phyloP scores from a whole-genome alignment of 257 asterid genomes.

The Verbascum thapsus region DNA sequence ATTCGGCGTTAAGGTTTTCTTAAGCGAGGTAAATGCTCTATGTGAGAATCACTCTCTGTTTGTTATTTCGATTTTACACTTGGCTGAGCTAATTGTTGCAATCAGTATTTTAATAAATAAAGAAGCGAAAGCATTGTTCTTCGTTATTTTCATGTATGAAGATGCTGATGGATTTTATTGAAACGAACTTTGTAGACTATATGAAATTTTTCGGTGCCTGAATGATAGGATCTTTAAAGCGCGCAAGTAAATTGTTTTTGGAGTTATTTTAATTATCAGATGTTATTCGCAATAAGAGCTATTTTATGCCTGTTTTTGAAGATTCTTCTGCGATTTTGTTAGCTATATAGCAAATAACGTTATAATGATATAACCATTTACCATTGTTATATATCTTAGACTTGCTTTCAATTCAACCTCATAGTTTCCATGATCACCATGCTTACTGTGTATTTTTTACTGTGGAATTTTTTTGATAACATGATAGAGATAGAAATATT shows the following conservation, averaged over 20 bases:
- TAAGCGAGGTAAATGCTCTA: conserved; percentile 44
- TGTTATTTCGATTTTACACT: conserved; percentile 41
- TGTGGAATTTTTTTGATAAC: too few relatives aligned
- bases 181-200: conserved; percentile 35
- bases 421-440: too few relatives aligned
- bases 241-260: conserved; percentile 1
- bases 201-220: conserved; percentile 20
- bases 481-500: neutral
- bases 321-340: too few relatives aligned
- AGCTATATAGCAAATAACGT: too few relatives aligned
- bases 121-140: conserved; percentile 27
- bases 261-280: conserved; percentile 12
- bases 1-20: conserved; percentile 41
- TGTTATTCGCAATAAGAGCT: neutral
- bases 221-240: conserved; percentile 24
- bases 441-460: too few relatives aligned
- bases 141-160: conserved; percentile 29
- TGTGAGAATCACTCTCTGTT: conserved; percentile 33
- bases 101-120: conserved; percentile 41
- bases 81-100: conserved; percentile 58
- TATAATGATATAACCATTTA: too few relatives aligned
- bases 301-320: too few relatives aligned
- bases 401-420: too few relatives aligned
- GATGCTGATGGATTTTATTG: conserved; percentile 7
- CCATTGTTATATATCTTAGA: too few relatives aligned